Base-by-base conservation (phyloP, 208 protist species). In the Wallacemonas sp. region DNA sequence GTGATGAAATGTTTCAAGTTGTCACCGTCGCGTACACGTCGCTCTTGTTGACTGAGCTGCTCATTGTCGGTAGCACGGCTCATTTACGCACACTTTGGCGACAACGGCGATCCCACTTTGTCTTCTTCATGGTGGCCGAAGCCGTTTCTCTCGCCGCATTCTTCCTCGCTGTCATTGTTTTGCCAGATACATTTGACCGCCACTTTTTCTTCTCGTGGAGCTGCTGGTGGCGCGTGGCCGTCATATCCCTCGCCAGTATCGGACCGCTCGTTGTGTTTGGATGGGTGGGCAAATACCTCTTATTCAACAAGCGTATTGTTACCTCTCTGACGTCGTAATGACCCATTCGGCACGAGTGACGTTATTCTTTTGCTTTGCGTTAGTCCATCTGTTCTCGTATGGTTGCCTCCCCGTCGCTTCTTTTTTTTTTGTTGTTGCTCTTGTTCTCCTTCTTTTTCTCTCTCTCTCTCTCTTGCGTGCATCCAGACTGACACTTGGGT, bases 1-100 rank as follows among this genome's bases (percentile, higher is more conserved):
- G 97, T 42, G 72, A 89, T 19, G 82, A 89, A 28, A 92, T 99
- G 74, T 89, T 99, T 38, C 90, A 98, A 46, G 97, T 99, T 21
- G 96, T 98, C 33, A 92, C 95, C 15, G 99, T 99, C 62, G 96
- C 97, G 15, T 99, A 99, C 79, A 99, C 97, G 0, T 86, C 96
- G 0, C 82, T 99, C 3, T 97, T 99, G 56, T 76, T 99, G 12
- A 99, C 97, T 24, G 98, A 99, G 84, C 72, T 99, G 14, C 53
- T 98, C 44, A 98, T 99, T 73, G 85, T 99, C 12, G 91, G 85
- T 1, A 78, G 96, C 30, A 94, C 96, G 38, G 95, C 97, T 9
- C 93, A 99, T 65, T 84, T 89, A 6, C 90, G 96, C 75, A 91
- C 86, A 36, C 64, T 90, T n/a, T 84, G 82, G 77, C 75, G 47